Percentiles rank a stretch among this genome's conserved stretches.
phyloP scores from a whole-genome alignment of 306 rosid species.

The Vachellia collinsii region DNA sequence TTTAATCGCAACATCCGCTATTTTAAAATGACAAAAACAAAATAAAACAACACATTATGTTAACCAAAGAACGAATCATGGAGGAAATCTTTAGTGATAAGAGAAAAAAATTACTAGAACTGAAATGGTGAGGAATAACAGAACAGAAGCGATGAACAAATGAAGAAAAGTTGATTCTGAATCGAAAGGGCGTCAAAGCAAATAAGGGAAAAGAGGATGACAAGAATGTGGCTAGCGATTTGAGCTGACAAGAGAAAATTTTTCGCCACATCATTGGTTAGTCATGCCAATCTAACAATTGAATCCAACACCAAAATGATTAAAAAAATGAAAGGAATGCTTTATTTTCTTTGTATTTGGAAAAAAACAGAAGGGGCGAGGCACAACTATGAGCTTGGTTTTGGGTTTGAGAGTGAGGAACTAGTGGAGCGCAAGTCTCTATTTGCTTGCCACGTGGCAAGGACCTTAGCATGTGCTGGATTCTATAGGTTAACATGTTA shows the following conservation, averaged over 20 bases:
- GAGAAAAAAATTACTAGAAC: slow-evolving; percentile 50
- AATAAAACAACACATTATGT: not conserved
- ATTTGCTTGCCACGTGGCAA: not conserved
- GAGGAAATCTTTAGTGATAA: too few species aligned
- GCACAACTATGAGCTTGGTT: not conserved
- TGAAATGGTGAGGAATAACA: slow-evolving; percentile 42
- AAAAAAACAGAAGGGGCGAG: not conserved
- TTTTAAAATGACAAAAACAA: not conserved
- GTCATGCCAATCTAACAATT: not conserved
- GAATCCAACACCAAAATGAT: slow-evolving; percentile 12
- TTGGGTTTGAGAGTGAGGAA: not conserved
- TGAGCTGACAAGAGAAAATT: slow-evolving; percentile 68
- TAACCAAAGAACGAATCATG: not conserved
- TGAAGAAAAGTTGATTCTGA: slow-evolving; percentile 31
- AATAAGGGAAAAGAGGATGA: slow-evolving; percentile 41
- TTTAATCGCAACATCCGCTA: slow-evolving; percentile 46
- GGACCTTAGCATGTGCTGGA: not conserved
- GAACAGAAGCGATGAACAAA: slow-evolving; percentile 32
- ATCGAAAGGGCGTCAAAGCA: slow-evolving; percentile 48
- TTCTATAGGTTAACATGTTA: not conserved
- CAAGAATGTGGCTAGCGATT: slow-evolving; percentile 49
- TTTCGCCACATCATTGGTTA: slow-evolving; percentile 74
- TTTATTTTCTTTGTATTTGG: not conserved
- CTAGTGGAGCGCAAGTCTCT: not conserved
- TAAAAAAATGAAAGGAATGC: slow-evolving; percentile 50